Evolutionary conservation across 495 filamentous ascomycete genomes (phyloP).

Genomic region (Mytilinidion resinicola): DNA sequence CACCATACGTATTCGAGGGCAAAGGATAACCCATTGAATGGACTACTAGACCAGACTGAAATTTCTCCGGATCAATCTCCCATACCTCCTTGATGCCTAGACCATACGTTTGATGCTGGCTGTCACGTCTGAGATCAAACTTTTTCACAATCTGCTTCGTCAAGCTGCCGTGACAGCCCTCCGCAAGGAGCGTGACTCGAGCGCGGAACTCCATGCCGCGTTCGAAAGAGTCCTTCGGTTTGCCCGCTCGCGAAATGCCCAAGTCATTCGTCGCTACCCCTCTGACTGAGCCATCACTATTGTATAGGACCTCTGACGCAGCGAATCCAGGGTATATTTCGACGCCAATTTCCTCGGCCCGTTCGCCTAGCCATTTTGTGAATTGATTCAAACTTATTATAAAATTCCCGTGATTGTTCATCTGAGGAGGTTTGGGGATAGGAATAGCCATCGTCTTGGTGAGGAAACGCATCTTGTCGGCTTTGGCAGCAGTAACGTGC

Average conservation of each 20-base stretch:
- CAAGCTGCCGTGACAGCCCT: conserved; percentile 94
- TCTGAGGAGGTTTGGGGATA: conserved; percentile 86
- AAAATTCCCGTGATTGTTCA: conserved; percentile 97
- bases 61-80: conserved; percentile 93
- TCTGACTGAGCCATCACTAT: conserved; percentile 75
- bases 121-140: conserved; percentile 82
- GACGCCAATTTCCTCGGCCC: conserved; percentile 96
- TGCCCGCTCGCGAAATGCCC: conserved; percentile 71
- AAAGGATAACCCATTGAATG: conserved; percentile 95
- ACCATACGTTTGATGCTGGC: conserved; percentile 90
- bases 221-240: conserved; percentile 87
- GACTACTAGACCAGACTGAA: conserved; percentile 72
- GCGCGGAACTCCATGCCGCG: conserved; percentile 99
- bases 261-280: conserved; percentile 97
- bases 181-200: conserved; percentile 83
- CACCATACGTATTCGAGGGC: conserved; percentile 84
- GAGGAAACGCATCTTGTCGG: conserved; percentile 88
- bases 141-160: conserved; percentile 95
- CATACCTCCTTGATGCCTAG: conserved; percentile 95
- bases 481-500: conserved; percentile 70
- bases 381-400: conserved; percentile 94
- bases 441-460: conserved; percentile 75
- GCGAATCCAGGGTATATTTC: conserved; percentile 96
- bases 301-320: conserved; percentile 86
- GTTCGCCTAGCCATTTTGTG: conserved; percentile 88